A percentile compares a stretch with the other conserved stretches of the same genome.
phyloP scores from a whole-genome alignment of 164 flowering plant genomes.

The Tinospora cordifolia region DNA sequence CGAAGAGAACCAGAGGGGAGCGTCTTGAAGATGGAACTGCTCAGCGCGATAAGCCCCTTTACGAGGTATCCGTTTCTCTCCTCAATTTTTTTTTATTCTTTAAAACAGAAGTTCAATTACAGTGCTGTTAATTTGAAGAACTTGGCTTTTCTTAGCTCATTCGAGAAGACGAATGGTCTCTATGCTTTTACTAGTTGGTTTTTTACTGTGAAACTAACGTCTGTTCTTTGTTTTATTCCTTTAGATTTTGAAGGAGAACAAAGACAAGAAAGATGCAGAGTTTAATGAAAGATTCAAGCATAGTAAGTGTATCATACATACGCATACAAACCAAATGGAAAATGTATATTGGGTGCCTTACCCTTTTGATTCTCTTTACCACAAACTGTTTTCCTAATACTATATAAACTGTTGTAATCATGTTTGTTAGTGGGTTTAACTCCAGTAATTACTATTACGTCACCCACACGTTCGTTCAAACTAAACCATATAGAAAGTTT shows the following conservation, averaged over 20 bases:
- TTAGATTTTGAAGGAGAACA: conserved; percentile 88
- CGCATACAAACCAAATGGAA: no score
- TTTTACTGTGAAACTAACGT: neutral
- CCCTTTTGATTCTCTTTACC: neutral
- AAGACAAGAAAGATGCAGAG: conserved; percentile 91
- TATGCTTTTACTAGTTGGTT: neutral
- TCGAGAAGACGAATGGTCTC: neutral
- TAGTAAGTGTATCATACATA: conserved; percentile 36
- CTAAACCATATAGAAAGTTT: no score
- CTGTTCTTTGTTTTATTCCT: conserved; percentile 12
- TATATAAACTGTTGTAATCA: neutral
- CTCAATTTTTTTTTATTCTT: neutral
- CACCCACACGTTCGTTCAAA: no score
- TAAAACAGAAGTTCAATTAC: neutral
- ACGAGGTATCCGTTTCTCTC: conserved; percentile 37
- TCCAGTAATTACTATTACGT: no score
- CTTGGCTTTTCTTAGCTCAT: neutral
- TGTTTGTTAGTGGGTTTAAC: neutral
- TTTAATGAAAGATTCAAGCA: conserved; percentile 95
- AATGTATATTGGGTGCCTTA: neutral
- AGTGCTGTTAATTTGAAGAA: neutral
- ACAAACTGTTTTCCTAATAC: neutral
- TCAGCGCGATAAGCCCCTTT: conserved; percentile 78
- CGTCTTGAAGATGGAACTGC: conserved; percentile 92
- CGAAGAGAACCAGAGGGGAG: conserved; percentile 69